Conservation (phyloP, 1,284 basidiomycete genomes). For the Fomes fomentarius region DNA sequence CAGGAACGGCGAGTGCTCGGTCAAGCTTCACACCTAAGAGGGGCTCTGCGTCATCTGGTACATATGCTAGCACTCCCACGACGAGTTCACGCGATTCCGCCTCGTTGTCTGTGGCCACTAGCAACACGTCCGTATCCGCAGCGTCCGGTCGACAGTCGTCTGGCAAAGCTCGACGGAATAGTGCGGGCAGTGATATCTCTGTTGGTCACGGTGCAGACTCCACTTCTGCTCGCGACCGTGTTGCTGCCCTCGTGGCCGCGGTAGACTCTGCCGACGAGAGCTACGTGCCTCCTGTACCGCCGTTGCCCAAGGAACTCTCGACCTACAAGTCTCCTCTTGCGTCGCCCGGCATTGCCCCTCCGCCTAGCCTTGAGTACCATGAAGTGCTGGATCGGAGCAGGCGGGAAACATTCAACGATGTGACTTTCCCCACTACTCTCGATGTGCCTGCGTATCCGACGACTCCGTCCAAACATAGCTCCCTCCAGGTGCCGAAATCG, state of each 20-base stretch:
- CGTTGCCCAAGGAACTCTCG: conserved; percentile 90
- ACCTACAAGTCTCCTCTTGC: conserved; percentile 63
- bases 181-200: conserved; percentile 85
- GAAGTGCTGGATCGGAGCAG: conserved; percentile 36
- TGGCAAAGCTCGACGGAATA: conserved; percentile 68
- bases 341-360: conserved; percentile 52
- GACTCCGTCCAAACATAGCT: conserved; percentile 34
- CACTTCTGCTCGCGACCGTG: conserved; percentile 66
- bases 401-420: conserved; percentile 27
- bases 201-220: conserved; percentile 71
- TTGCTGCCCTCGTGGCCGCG: conserved; percentile 57
- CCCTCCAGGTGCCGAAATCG: conserved; percentile 36
- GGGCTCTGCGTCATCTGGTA: conserved; percentile 87
- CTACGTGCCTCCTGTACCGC: conserved; percentile 92
- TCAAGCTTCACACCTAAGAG: conserved; percentile 82
- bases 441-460: conserved; percentile 51
- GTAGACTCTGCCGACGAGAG: conserved; percentile 63
- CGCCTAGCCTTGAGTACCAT: conserved; percentile 41
- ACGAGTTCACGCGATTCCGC: conserved; percentile 83
- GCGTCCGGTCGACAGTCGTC: conserved; percentile 67
- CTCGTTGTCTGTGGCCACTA: conserved; percentile 75
- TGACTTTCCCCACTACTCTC: conserved; percentile 41
- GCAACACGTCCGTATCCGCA: conserved; percentile 73
- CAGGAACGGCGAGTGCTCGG: conserved; percentile 53
- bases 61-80: conserved; percentile 74